Evolutionary conservation across 2,329 filamentous ascomycete species (phyloP).

Genomic region (Phaeoacremonium minimum): DNA sequence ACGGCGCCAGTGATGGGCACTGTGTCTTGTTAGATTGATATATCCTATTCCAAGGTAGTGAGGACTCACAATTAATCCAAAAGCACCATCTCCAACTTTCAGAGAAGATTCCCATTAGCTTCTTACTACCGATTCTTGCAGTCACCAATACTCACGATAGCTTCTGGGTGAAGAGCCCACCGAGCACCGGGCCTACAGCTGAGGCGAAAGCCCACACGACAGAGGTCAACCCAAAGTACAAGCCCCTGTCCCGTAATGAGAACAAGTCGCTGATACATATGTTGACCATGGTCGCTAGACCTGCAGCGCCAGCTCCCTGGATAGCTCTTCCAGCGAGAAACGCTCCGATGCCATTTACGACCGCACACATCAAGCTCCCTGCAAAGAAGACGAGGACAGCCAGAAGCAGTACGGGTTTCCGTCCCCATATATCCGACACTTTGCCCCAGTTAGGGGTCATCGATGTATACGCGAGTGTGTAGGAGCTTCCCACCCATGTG

Average conservation of each 20-base stretch:
- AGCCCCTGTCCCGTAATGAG: constrained; percentile 43
- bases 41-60: too few relatives aligned
- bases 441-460: constrained; percentile 68
- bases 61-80: constrained; percentile 50
- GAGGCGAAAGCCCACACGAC: constrained; percentile 61
- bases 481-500: constrained; percentile 73
- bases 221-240: constrained; percentile 50
- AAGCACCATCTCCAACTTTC: constrained; percentile 66
- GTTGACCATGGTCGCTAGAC: constrained; percentile 55
- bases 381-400: constrained; percentile 50
- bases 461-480: constrained; percentile 65
- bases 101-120: too few relatives aligned
- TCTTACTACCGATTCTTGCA: too few relatives aligned
- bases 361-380: constrained; percentile 49
- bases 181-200: constrained; percentile 62
- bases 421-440: constrained; percentile 54
- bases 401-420: constrained; percentile 47
- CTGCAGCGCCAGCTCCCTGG: constrained; percentile 54
- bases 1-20: constrained; percentile 31
- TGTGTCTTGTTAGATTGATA: constrained; percentile 30
- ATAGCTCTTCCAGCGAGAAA: constrained; percentile 51
- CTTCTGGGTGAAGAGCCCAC: constrained; percentile 62
- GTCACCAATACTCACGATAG: constrained; percentile 35
- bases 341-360: constrained; percentile 44
- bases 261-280: constrained; percentile 54